These are phyloP conservation scores for Colletotrichum sp. DNA, from an alignment of 2,329 filamentous ascomycete genomes.

Conservation along the genomic window DNA sequence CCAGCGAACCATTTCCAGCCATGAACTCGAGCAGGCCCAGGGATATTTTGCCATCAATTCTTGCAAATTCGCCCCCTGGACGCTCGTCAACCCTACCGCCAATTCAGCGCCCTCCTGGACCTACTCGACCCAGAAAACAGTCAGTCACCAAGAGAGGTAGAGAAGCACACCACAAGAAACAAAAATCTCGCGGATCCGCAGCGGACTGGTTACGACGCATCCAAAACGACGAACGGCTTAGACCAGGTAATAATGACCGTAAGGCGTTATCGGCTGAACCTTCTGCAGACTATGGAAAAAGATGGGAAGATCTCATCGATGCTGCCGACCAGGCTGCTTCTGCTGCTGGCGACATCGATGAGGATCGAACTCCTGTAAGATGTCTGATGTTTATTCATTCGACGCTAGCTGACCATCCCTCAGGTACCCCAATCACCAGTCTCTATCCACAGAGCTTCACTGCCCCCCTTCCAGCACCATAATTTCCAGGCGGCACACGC, in stretches of 20 bases:
- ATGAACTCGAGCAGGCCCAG: conserved; percentile 66
- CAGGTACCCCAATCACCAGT: conserved; percentile 70
- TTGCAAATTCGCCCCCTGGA: conserved; percentile 81
- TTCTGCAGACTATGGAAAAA: conserved; percentile 79
- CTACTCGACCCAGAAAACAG: conserved; percentile 79
- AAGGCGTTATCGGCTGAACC: conserved; percentile 91
- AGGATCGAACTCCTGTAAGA: conserved; percentile 86
- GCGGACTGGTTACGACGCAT: conserved; percentile 67
- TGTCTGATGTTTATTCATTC: not conserved
- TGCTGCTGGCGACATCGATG: conserved; percentile 88
- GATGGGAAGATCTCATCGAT: conserved; percentile 97
- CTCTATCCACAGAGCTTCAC: conserved; percentile 65
- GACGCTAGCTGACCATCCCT: not conserved
- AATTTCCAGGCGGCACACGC: conserved; percentile 54
- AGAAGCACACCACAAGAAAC: conserved; percentile 80
- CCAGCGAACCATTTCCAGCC: conserved; percentile 75
- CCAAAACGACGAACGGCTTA: conserved; percentile 68
- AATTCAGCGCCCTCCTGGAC: conserved; percentile 74
- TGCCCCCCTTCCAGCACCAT: conserved; percentile 66
- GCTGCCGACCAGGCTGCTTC: conserved; percentile 77
- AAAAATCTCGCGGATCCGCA: conserved; percentile 73
- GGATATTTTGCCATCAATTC: conserved; percentile 82
- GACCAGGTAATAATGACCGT: conserved; percentile 70
- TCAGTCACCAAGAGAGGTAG: conserved; percentile 82
- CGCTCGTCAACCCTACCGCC: conserved; percentile 89